Evolutionary conservation across 176 grass and related monocot species (phyloP).

Genomic region (barley (Hordeum vulgare)): MorexV3_pseudomolecules_assembly NC_058519.1:17582673-17583172

Average conservation of each 20-base stretch:
- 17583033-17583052: neutral
- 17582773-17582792: neutral
- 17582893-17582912: slow-evolving; percentile 9
- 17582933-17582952: slow-evolving; percentile 30
- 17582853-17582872: slow-evolving; percentile 27
- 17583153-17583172: slow-evolving; percentile 20
- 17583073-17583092: neutral
- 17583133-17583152: slow-evolving; percentile 29
- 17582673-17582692: neutral
- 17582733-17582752: neutral
- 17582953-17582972: slow-evolving; percentile 26
- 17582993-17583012: too few species aligned
- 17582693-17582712: too few species aligned
- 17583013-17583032: neutral
- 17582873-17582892: slow-evolving; percentile 68
- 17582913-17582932: neutral
- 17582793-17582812: slow-evolving; percentile 49
- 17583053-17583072: neutral
- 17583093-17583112: neutral
- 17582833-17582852: slow-evolving; percentile 20
- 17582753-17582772: neutral
- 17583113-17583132: neutral
- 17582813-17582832: slow-evolving; percentile 48
- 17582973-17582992: too few species aligned
- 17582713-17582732: neutral